A percentile compares a stretch with the other conserved stretches of the same genome.
These are phyloP conservation scores for Orbilia javanica DNA, from an alignment of 2,329 filamentous ascomycete species.

Conservation along the genomic window DNA sequence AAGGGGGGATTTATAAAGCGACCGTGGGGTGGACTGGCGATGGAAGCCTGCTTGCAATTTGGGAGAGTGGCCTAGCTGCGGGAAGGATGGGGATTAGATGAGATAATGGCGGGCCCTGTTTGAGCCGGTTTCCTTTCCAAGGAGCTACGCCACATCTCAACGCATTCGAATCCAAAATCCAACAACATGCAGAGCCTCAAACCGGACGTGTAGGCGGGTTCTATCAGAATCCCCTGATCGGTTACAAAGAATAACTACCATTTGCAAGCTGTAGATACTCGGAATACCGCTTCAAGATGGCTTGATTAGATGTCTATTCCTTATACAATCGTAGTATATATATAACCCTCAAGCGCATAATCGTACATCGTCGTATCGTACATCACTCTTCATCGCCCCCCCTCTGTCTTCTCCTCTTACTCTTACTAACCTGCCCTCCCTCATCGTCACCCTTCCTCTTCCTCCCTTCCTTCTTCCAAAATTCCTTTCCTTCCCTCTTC, in stretches of 20 bases:
- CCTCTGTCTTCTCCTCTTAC: conserved; percentile 63
- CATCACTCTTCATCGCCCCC: conserved; percentile 48
- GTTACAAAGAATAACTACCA: background rate
- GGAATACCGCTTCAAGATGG: background rate
- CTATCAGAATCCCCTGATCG: too few species aligned
- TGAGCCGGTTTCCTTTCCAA: conserved; percentile 14
- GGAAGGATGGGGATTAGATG: conserved; percentile 10
- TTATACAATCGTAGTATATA: background rate
- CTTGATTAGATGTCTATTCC: background rate
- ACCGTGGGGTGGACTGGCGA: conserved; percentile 22
- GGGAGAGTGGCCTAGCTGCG: conserved; percentile 10
- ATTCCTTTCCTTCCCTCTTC: conserved; percentile 92
- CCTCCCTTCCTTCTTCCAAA: conserved; percentile 90
- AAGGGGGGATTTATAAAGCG: conserved; percentile 22
- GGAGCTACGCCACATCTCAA: conserved; percentile 13
- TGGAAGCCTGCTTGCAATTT: background rate
- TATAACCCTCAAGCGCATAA: background rate
- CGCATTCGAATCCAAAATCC: background rate
- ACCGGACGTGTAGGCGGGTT: too few species aligned
- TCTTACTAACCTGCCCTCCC: conserved; percentile 68
- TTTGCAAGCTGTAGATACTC: too few species aligned
- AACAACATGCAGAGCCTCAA: background rate
- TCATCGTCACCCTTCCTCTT: conserved; percentile 74
- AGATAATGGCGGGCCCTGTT: conserved; percentile 9
- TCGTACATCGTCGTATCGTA: conserved; percentile 30